A percentile compares a stretch with the other conserved stretches of the same genome.
phyloP scores from a whole-genome alignment of 1,284 basidiomycete species.

The Takashimella tepidaria region DNA sequence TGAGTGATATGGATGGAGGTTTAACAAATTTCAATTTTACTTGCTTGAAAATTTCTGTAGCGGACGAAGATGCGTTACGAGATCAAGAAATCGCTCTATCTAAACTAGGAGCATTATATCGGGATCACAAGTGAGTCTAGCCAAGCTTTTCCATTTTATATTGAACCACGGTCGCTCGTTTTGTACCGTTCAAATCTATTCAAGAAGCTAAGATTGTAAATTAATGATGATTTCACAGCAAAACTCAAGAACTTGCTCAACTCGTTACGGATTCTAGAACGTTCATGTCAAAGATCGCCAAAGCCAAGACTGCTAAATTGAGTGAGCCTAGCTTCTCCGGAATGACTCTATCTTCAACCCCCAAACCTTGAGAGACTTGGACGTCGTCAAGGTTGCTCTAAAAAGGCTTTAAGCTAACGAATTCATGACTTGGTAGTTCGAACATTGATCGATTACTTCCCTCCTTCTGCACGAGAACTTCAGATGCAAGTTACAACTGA shows the following conservation, averaged over 20 bases:
- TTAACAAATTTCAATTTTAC: neutral
- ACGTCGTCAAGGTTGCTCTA: too few species aligned
- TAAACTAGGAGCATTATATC: slow-evolving; percentile 80
- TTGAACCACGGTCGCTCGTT: neutral
- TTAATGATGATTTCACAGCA: slow-evolving; percentile 59
- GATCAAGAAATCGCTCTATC: slow-evolving; percentile 84
- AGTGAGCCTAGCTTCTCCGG: slow-evolving; percentile 62
- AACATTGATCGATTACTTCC: slow-evolving; percentile 86
- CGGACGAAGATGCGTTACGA: slow-evolving; percentile 58
- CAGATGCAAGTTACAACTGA: slow-evolving; percentile 84
- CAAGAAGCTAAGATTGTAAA: too few species aligned
- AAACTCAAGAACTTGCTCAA: slow-evolving; percentile 77
- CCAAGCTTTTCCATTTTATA: slow-evolving; percentile 2
- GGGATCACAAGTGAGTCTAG: slow-evolving; percentile 67
- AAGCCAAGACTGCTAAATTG: slow-evolving; percentile 97
- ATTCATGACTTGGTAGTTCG: slow-evolving; percentile 76
- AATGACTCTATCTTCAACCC: too few species aligned
- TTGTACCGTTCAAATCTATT: neutral
- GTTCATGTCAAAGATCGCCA: slow-evolving; percentile 92
- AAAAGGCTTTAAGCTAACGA: too few species aligned
- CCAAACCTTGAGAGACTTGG: too few species aligned
- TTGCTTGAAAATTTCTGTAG: slow-evolving; percentile 19
- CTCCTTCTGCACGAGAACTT: slow-evolving; percentile 64
- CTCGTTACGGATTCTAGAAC: slow-evolving; percentile 80
- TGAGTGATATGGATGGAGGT: neutral